Evolutionary conservation across 1,284 basidiomycete genomes (phyloP).

Genomic region (Termitomyces sp.): DNA sequence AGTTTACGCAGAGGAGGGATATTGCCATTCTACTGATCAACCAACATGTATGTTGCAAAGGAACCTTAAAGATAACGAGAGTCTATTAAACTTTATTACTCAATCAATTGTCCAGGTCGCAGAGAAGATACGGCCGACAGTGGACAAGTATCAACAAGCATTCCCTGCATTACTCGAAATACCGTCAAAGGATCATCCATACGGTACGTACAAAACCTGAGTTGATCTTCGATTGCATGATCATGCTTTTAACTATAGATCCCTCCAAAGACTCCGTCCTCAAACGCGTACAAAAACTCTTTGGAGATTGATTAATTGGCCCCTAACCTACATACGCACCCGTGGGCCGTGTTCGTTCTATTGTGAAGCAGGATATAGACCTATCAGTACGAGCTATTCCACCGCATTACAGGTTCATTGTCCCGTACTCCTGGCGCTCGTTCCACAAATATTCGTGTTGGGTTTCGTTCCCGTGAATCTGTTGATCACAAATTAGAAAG

Average conservation of each 20-base stretch:
- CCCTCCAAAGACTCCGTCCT: slow-evolving; percentile 96
- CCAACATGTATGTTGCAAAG: slow-evolving; percentile 71
- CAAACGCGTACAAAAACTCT: slow-evolving; percentile 95
- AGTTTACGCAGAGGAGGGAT: slow-evolving; percentile 89
- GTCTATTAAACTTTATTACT: too few species aligned
- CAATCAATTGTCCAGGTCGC: slow-evolving; percentile 61
- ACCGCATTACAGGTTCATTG: slow-evolving; percentile 66
- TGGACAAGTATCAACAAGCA: slow-evolving; percentile 93
- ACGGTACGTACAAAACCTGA: slow-evolving; percentile 48
- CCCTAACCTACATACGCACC: background rate
- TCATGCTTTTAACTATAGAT: slow-evolving; percentile 46
- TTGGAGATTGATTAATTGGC: slow-evolving; percentile 63
- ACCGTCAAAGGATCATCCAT: slow-evolving; percentile 92
- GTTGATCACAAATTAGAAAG: slow-evolving; percentile 5
- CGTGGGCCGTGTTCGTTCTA: background rate
- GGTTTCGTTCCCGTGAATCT: slow-evolving; percentile 62
- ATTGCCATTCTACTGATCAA: slow-evolving; percentile 95
- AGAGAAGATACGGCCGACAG: slow-evolving; percentile 93
- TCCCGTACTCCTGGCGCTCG: slow-evolving; percentile 60
- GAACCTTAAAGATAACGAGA: background rate
- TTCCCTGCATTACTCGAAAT: slow-evolving; percentile 98
- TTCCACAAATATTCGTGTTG: slow-evolving; percentile 69
- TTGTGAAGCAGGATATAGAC: background rate
- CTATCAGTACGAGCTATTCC: slow-evolving; percentile 31
- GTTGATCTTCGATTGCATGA: background rate